Evolutionary conservation across 495 filamentous ascomycete species (phyloP), one percentile per base, ranked within the genome.

Genomic region (Penicillium parvum): DNA sequence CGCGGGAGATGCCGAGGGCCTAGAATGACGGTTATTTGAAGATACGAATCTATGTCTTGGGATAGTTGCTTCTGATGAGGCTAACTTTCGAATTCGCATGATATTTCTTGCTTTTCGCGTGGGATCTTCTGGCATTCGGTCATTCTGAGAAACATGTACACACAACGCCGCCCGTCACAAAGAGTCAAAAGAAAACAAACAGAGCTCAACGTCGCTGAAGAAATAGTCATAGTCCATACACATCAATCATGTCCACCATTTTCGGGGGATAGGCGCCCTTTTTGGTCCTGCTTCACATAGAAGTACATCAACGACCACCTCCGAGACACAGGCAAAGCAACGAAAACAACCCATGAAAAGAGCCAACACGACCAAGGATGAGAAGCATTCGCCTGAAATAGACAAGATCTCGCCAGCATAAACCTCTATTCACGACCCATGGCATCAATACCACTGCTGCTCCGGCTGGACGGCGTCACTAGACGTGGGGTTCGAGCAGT

Each of bases 401-500:
- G n/a, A n/a, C n/a, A n/a, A n/a, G n/a, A n/a, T n/a, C n/a, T n/a
- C n/a, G n/a, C n/a, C n/a, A n/a, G n/a, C 17, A 5, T 4, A 27
- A 33, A 8, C 23, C 9, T 32, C 39, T 55, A 60, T 8, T 60
- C 54, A 16, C 43, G 51, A 14, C 20, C 32, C n/a, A 39, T 44
- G 5, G 48, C 41, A n/a, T 27, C 49, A 47, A 43, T 33, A 5
- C 45, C 54, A 50, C 48, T 39, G 25, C 19, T 36, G 23, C 37
- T 37, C 19, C 26, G 40, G 32, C 47, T 45, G 1, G 49, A 39
- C 23, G 63, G 60, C 5, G 66, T 60, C 17, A 55, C 65, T 28
- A 69, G 42, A 5, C 65, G 59, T 12, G 72, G 71, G 20, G 69
- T 70, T 20, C 66, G 53, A 37, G 64, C 62, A 2, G 74, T 77